Evolutionary conservation across 2,329 filamentous ascomycete genomes (phyloP).

Genomic region (Fonsecaea pedrosoi): DNA sequence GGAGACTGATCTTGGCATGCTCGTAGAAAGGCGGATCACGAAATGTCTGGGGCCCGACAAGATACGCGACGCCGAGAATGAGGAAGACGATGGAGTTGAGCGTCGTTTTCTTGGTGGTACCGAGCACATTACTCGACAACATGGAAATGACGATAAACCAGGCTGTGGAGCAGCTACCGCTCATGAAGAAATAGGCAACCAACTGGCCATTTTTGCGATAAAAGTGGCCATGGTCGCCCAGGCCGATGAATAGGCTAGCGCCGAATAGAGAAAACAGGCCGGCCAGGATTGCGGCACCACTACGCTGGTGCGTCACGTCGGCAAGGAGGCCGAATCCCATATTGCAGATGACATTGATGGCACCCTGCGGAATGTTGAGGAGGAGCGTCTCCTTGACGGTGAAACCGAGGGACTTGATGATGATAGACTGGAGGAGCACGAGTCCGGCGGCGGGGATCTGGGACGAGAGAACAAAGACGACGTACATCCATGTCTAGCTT

Average conservation of each 20-base stretch:
- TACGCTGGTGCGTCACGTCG: slow-evolving; percentile 15
- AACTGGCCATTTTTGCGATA: slow-evolving; percentile 14
- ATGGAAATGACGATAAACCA: slow-evolving; percentile 19
- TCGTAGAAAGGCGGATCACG: slow-evolving; percentile 17
- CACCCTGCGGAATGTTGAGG: slow-evolving; percentile 17
- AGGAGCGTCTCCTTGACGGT: slow-evolving; percentile 18
- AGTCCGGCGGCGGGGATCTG: slow-evolving; percentile 15
- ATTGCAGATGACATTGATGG: slow-evolving; percentile 18
- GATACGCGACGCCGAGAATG: slow-evolving; percentile 16
- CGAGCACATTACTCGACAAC: slow-evolving; percentile 17
- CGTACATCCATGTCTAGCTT: slow-evolving; percentile 16
- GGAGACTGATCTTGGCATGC: slow-evolving; percentile 15
- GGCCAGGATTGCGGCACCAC: slow-evolving; percentile 10
- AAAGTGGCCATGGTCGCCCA: slow-evolving; percentile 17
- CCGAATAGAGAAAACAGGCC: slow-evolving; percentile 17
- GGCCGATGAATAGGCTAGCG: slow-evolving; percentile 15
- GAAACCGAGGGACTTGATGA: slow-evolving; percentile 19
- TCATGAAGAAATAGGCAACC: slow-evolving; percentile 19
- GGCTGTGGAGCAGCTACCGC: slow-evolving; percentile 12
- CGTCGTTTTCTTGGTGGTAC: slow-evolving; percentile 20
- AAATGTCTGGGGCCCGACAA: slow-evolving; percentile 16
- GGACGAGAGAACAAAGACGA: slow-evolving; percentile 13
- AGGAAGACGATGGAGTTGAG: slow-evolving; percentile 20
- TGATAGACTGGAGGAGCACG: slow-evolving; percentile 16
- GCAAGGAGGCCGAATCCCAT: slow-evolving; percentile 13